These are phyloP conservation scores for Oxytropis ochrocephala DNA, from an alignment of 306 rosid species.

Conservation along the genomic window DNA sequence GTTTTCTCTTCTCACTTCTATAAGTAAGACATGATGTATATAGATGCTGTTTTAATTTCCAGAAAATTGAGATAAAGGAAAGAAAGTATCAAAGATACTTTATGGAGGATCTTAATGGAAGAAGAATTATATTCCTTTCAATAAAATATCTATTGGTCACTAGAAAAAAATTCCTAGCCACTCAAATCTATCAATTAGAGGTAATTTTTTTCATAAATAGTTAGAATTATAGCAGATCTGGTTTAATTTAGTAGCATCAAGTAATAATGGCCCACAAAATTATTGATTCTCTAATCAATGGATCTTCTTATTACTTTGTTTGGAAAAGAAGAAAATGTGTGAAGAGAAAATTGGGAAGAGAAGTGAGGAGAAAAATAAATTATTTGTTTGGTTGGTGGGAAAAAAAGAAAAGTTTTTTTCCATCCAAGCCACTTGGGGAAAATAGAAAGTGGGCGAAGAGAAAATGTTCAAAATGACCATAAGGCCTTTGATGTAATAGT, in stretches of 20 bases:
- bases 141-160: not conserved
- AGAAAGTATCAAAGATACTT: constrained; percentile 14
- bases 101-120: not conserved
- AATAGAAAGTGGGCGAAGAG: too few relatives aligned
- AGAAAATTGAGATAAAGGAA: constrained; percentile 6
- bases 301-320: not conserved
- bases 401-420: too few relatives aligned
- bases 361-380: not conserved
- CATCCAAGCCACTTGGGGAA: too few relatives aligned
- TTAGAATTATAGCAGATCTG: not conserved
- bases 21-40: not conserved
- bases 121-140: not conserved
- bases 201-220: not conserved
- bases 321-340: not conserved
- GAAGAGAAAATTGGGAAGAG: not conserved
- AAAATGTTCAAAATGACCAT: not conserved
- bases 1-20: not conserved
- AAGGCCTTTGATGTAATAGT: not conserved
- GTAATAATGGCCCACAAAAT: not conserved
- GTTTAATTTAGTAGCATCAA: not conserved
- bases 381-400: not conserved
- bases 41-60: not conserved
- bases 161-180: not conserved
- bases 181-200: not conserved
- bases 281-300: not conserved